Percentiles rank a stretch among this genome's conserved stretches.
Conservation (phyloP, 139 green algal species). For the Coelastrella sp. region DNA sequence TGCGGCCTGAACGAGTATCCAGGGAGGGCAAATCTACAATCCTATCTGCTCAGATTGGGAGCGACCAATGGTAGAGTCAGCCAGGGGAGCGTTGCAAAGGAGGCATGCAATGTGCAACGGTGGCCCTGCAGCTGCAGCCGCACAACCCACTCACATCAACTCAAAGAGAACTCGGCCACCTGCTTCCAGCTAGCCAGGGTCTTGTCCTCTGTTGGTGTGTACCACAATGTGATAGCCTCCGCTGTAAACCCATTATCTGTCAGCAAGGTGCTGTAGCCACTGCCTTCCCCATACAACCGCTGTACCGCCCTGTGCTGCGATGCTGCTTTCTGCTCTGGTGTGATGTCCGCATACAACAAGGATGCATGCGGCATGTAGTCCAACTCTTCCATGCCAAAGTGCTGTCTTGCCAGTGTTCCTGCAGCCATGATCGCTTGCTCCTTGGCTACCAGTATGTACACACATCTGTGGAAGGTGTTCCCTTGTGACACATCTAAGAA, state of each 20-base stretch:
- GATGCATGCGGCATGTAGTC: slow-evolving; percentile 74
- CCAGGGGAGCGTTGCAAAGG: background rate
- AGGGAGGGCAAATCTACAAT: too few relatives aligned
- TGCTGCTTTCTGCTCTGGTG: background rate
- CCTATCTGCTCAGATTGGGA: too few relatives aligned
- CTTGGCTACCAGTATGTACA: slow-evolving; percentile 53
- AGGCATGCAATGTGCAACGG: background rate
- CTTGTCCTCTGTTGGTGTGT: slow-evolving; percentile 55
- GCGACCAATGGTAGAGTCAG: too few relatives aligned
- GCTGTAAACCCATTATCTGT: slow-evolving; percentile 57
- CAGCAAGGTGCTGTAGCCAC: slow-evolving; percentile 65
- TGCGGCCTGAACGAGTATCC: too few relatives aligned
- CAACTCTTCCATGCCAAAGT: slow-evolving; percentile 24
- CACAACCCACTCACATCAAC: background rate
- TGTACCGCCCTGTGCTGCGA: slow-evolving; percentile 31
- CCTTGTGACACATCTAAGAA: slow-evolving; percentile 56
- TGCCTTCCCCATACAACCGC: slow-evolving; percentile 58
- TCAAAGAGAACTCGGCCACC: slow-evolving; percentile 48
- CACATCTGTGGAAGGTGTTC: slow-evolving; percentile 59
- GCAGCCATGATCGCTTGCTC: slow-evolving; percentile 40
- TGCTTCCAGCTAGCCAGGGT: slow-evolving; percentile 46
- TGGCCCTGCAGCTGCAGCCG: background rate
- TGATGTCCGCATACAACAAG: slow-evolving; percentile 62
- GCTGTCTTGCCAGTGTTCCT: slow-evolving; percentile 11
- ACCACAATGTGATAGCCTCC: slow-evolving; percentile 54